phyloP scores from a whole-genome alignment of 2,329 filamentous ascomycete species.

The Pseudophaeomoniella oleicola region DNA sequence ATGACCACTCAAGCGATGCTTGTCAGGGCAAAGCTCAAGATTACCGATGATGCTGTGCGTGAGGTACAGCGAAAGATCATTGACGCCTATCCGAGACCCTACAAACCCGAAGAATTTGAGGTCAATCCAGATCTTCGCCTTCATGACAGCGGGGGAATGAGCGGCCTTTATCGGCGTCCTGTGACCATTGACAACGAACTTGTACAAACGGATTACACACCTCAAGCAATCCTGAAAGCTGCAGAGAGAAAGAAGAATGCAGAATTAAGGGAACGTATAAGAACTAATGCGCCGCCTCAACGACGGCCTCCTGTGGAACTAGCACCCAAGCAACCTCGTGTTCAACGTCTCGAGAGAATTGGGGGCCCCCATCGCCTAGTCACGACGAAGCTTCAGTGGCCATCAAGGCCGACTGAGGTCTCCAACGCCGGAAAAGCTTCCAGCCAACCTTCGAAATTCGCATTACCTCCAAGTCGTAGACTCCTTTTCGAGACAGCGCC shows the following conservation, averaged over 20 bases:
- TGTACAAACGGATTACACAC: not conserved
- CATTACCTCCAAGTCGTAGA: not conserved
- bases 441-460: not conserved
- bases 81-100: conserved; percentile 24
- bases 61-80: conserved; percentile 36
- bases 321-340: not conserved
- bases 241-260: not conserved
- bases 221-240: not conserved
- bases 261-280: not conserved
- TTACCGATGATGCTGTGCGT: conserved; percentile 30
- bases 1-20: conserved; percentile 37
- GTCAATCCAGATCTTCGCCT: conserved; percentile 14
- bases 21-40: conserved; percentile 28
- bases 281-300: not conserved
- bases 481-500: not conserved
- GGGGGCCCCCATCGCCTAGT: not conserved
- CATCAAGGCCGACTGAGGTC: no score
- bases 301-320: not conserved
- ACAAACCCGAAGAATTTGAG: conserved; percentile 28
- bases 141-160: not conserved
- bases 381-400: not conserved
- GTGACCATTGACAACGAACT: not conserved
- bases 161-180: not conserved
- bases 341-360: not conserved
- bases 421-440: no score